These are phyloP conservation scores for Leishmania martiniquensis DNA, from an alignment of 208 protist species.

Conservation along the genomic window DNA sequence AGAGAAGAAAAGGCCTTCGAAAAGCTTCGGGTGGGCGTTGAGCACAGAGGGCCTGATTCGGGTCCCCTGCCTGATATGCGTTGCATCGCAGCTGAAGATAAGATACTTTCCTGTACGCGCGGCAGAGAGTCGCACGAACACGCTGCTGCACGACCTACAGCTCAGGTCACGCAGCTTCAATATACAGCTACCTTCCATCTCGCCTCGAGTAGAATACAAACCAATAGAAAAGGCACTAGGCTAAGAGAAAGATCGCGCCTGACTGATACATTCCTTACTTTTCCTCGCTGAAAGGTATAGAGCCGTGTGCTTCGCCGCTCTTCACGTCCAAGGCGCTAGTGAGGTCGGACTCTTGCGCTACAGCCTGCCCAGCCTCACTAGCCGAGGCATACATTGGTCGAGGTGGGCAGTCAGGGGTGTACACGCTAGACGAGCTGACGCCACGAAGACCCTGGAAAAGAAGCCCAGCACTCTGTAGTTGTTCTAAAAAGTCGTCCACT, in stretches of 20 bases:
- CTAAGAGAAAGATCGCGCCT: neutral
- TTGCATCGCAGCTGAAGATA: neutral
- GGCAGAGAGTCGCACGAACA: neutral
- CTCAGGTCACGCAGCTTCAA: neutral
- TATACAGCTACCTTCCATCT: neutral
- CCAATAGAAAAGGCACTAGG: neutral
- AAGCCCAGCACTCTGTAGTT: conserved; percentile 25
- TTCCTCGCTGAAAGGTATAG: conserved; percentile 20
- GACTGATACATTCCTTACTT: neutral
- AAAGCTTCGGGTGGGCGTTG: neutral
- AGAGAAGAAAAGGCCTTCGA: conserved; percentile 4
- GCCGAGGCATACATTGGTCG: conserved; percentile 10
- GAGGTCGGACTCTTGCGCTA: conserved; percentile 15
- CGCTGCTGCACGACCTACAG: neutral
- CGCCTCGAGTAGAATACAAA: neutral
- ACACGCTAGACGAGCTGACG: neutral
- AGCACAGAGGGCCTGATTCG: neutral
- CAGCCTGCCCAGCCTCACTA: neutral
- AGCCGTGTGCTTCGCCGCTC: conserved; percentile 29
- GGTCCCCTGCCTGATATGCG: neutral
- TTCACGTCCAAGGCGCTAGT: conserved; percentile 18
- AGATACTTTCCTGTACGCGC: neutral
- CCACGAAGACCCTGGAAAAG: conserved; percentile 16
- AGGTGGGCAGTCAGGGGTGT: neutral
- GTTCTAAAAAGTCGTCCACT: conserved; percentile 68